These are phyloP conservation scores for Podospora appendiculata DNA, from an alignment of 495 filamentous ascomycete species.

Conservation along the genomic window DNA sequence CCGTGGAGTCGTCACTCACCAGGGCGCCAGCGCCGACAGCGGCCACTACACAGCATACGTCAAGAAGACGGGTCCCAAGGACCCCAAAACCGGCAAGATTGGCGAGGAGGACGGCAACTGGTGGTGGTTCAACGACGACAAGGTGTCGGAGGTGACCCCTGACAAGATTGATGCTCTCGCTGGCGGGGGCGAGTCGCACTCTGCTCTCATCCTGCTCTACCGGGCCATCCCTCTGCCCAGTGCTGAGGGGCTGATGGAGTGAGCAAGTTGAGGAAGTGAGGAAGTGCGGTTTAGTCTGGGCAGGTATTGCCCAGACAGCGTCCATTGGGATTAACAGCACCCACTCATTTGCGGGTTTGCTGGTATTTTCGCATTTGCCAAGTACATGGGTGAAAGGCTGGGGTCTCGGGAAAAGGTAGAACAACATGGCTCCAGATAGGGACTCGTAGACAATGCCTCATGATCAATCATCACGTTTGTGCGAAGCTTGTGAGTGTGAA, in stretches of 20 bases:
- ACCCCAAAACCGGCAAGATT: slow-evolving; percentile 59
- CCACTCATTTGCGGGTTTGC: too few species aligned
- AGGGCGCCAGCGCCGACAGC: slow-evolving; percentile 92
- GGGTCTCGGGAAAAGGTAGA: too few species aligned
- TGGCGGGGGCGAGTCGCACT: slow-evolving; percentile 94
- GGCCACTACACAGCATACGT: slow-evolving; percentile 97
- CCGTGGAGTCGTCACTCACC: slow-evolving; percentile 92
- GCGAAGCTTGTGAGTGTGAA: too few species aligned
- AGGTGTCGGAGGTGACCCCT: slow-evolving; percentile 82
- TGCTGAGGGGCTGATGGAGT: slow-evolving; percentile 31
- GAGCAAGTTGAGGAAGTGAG: neutral
- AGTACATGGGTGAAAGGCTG: too few species aligned
- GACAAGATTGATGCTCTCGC: slow-evolving; percentile 87
- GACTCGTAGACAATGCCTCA: too few species aligned
- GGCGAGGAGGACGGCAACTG: slow-evolving; percentile 83
- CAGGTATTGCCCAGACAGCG: too few species aligned
- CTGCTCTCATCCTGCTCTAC: slow-evolving; percentile 88
- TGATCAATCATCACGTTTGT: too few species aligned
- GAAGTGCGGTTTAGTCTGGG: too few species aligned
- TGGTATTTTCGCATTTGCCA: too few species aligned
- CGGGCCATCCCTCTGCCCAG: slow-evolving; percentile 62
- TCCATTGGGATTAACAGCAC: too few species aligned
- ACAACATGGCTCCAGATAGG: too few species aligned
- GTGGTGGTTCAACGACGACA: slow-evolving; percentile 99
- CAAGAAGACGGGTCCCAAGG: slow-evolving; percentile 71